Evolutionary conservation across 2,329 filamentous ascomycete genomes (phyloP), one percentile per base, ranked within the genome.

Genomic region (Alternaria atra): DNA sequence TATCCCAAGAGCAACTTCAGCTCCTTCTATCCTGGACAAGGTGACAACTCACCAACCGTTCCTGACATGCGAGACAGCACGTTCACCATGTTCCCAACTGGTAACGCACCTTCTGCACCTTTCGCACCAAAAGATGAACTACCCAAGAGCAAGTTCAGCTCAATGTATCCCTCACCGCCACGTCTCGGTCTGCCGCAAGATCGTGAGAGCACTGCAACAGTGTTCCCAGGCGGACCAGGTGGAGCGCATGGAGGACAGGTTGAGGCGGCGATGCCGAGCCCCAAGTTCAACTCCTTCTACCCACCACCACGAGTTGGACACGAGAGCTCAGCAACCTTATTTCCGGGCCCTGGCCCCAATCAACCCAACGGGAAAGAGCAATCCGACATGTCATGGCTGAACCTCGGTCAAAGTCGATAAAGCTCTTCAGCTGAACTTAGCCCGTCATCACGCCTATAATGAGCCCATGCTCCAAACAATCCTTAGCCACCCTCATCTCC

Each of bases 371-470:
- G 55, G n/a, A 71, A 71, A 30, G 67, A 61, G 48, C 69, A 74
- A 35, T 85, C 48, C 81, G 91, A 93, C 76, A 91, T 93, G 89
- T 92, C 90, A 79, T 94, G 91, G 91, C 80, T 94, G 65, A 93
- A 93, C 72, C 83, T 93, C 17, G 89, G 88, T 47, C 85, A 72
- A 44, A 72, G 69, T 40, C 72, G 70, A 61, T 72, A 68, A 65
- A 55, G 35, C 17, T 13, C 44, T 20, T 42, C 25, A 37, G 2
- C 37, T 44, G 46, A 39, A 37, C 25, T 6, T 46, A 27, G 43
- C 32, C 44, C n/a, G 46, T 7, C 20, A 32, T 60, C 34, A 61
- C 37, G 40, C 51, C 56, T 40, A 40, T 57, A 46, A 60, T 55
- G 60, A 55, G 50, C 54, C 52, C 43, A 59, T 53, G 55, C 56